A percentile compares a stretch with the other conserved stretches of the same genome.
These are phyloP conservation scores for Agaricus bisporus DNA, from an alignment of 768 basidiomycete species.

Conservation along the genomic window DNA sequence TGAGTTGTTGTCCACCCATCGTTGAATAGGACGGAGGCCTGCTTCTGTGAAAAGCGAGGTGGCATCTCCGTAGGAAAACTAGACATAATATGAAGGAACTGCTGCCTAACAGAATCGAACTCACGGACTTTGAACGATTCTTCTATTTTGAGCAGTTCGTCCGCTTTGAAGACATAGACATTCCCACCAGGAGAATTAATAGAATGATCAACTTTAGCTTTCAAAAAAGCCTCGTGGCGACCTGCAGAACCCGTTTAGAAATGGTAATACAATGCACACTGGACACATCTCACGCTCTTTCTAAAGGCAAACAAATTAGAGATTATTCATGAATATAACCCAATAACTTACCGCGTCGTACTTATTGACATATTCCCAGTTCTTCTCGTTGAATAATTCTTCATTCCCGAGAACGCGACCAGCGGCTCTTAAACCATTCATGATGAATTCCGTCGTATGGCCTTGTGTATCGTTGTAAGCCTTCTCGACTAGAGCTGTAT, in stretches of 20 bases:
- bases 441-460: constrained; percentile 69
- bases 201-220: constrained; percentile 54
- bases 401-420: constrained; percentile 66
- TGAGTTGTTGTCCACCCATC: constrained; percentile 71
- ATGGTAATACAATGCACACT: neutral
- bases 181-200: constrained; percentile 44
- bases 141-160: constrained; percentile 83
- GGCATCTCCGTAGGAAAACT: constrained; percentile 80
- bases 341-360: constrained; percentile 34
- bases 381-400: constrained; percentile 50
- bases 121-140: constrained; percentile 74
- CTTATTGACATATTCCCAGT: constrained; percentile 74
- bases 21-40: constrained; percentile 77
- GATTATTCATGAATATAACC: neutral
- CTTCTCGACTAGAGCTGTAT: constrained; percentile 59
- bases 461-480: constrained; percentile 86
- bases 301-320: constrained; percentile 14
- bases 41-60: constrained; percentile 64
- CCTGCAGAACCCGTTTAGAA: constrained; percentile 35
- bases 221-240: constrained; percentile 80
- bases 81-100: neutral
- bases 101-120: neutral
- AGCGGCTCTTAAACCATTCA: constrained; percentile 76
- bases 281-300: constrained; percentile 19
- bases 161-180: constrained; percentile 51